A percentile compares a stretch with the other conserved stretches of the same genome.
Evolutionary conservation across 768 basidiomycete species (phyloP).

Genomic region (Tephrocybe sp.): DNA sequence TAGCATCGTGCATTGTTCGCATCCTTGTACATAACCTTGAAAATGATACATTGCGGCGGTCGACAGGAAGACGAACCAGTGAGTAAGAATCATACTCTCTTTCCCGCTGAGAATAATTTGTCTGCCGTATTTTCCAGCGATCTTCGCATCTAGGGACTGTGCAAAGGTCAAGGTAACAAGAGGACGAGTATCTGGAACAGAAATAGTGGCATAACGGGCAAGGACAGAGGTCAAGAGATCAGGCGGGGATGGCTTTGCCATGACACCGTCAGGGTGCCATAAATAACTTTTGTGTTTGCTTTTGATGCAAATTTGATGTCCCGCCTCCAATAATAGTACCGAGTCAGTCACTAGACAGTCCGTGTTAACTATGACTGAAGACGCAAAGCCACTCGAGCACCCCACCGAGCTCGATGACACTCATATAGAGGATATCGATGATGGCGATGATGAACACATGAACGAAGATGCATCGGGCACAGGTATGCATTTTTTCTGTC

Average conservation of each 20-base stretch:
- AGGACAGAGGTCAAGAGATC: slow-evolving; percentile 26
- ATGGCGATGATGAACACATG: slow-evolving; percentile 21
- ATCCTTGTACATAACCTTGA: slow-evolving; percentile 53
- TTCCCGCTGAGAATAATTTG: slow-evolving; percentile 83
- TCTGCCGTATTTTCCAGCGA: slow-evolving; percentile 69
- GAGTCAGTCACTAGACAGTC: background rate
- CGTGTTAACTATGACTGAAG: slow-evolving; percentile 10
- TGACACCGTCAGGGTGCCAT: background rate
- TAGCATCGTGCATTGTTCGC: slow-evolving; percentile 90
- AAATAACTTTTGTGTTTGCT: slow-evolving; percentile 11
- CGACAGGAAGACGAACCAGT: slow-evolving; percentile 59
- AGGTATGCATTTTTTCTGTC: slow-evolving; percentile 11
- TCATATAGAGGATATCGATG: slow-evolving; percentile 21
- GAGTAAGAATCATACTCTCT: slow-evolving; percentile 93
- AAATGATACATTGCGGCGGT: background rate
- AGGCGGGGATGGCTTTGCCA: slow-evolving; percentile 17
- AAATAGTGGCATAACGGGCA: slow-evolving; percentile 15
- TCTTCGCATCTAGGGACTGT: slow-evolving; percentile 85
- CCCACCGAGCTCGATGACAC: slow-evolving; percentile 12
- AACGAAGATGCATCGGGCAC: slow-evolving; percentile 16
- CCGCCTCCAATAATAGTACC: background rate
- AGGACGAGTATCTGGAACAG: slow-evolving; percentile 38
- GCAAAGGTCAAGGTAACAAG: slow-evolving; percentile 83
- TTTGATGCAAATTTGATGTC: background rate
- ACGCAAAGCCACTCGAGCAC: slow-evolving; percentile 10